phyloP scores from a whole-genome alignment of 2,329 filamentous ascomycete genomes.

The Fusarium redolens region DNA sequence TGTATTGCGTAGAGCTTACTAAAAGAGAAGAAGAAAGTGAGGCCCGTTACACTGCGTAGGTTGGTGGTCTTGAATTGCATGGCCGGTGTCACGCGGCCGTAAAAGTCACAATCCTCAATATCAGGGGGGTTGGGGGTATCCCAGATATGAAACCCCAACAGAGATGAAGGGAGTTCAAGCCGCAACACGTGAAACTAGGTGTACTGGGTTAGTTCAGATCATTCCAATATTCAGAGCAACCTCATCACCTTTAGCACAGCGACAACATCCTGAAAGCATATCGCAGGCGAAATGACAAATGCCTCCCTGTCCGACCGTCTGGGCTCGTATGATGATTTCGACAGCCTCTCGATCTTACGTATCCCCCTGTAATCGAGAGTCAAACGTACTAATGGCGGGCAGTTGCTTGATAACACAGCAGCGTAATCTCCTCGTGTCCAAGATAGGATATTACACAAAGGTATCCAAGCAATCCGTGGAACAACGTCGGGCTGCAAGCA shows the following conservation, averaged over 20 bases:
- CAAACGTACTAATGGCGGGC: not conserved
- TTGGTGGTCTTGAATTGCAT: constrained; percentile 17
- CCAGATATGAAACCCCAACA: constrained; percentile 13
- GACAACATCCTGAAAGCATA: not conserved
- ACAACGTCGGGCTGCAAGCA: not conserved
- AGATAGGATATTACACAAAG: constrained; percentile 2
- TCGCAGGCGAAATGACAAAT: not conserved
- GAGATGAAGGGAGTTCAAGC: not conserved
- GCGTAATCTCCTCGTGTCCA: constrained; percentile 2
- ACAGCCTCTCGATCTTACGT: not conserved
- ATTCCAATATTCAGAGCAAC: no score
- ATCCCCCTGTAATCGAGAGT: constrained; percentile 12
- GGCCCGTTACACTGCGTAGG: constrained; percentile 5
- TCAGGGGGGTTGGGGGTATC: constrained; percentile 14
- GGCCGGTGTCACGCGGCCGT: constrained; percentile 7
- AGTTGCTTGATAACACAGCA: not conserved
- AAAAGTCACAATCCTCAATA: constrained; percentile 4
- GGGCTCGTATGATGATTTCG: not conserved
- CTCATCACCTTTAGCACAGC: not conserved
- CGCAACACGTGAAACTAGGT: constrained; percentile 7
- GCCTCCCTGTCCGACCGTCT: not conserved
- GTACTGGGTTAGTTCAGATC: not conserved
- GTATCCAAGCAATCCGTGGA: not conserved
- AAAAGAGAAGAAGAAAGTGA: constrained; percentile 22
- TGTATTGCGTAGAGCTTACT: constrained; percentile 25